Percentiles rank a stretch among this genome's conserved stretches.
Conservation (phyloP, 257 asterid species). For the Primulina eburnea region DNA sequence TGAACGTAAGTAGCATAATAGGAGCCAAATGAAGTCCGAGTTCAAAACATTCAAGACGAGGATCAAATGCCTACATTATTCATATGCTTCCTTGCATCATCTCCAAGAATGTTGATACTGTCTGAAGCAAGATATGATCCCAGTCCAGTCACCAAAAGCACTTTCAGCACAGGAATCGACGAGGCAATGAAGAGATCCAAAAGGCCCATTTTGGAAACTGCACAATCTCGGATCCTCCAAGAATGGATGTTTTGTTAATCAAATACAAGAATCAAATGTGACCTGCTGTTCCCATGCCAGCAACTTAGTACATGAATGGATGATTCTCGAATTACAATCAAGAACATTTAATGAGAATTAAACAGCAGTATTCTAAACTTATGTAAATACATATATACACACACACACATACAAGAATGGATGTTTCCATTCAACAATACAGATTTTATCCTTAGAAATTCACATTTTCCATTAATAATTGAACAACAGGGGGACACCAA, state of each 20-base stretch:
- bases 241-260: not conserved
- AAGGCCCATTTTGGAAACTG: slow-evolving; percentile 46
- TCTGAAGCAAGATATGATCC: slow-evolving; percentile 74
- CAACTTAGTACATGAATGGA: not conserved
- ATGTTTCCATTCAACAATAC: not conserved
- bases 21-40: not conserved
- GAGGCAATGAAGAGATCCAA: slow-evolving; percentile 67
- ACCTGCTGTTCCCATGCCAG: not conserved
- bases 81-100: slow-evolving; percentile 78
- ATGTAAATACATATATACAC: too few species aligned
- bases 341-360: too few species aligned
- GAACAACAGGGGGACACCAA: not conserved
- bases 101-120: slow-evolving; percentile 51
- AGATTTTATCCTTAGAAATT: not conserved
- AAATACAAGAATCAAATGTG: not conserved
- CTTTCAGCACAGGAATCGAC: slow-evolving; percentile 72
- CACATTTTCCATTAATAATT: not conserved
- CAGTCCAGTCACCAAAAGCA: slow-evolving; percentile 72
- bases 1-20: not conserved
- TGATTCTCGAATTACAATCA: not conserved
- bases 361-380: too few species aligned
- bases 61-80: slow-evolving; percentile 50
- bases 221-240: not conserved
- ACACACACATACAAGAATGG: not conserved
- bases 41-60: not conserved